Evolutionary conservation across 306 rosid genomes (phyloP).

Genomic region (Rosa multiflora): DNA sequence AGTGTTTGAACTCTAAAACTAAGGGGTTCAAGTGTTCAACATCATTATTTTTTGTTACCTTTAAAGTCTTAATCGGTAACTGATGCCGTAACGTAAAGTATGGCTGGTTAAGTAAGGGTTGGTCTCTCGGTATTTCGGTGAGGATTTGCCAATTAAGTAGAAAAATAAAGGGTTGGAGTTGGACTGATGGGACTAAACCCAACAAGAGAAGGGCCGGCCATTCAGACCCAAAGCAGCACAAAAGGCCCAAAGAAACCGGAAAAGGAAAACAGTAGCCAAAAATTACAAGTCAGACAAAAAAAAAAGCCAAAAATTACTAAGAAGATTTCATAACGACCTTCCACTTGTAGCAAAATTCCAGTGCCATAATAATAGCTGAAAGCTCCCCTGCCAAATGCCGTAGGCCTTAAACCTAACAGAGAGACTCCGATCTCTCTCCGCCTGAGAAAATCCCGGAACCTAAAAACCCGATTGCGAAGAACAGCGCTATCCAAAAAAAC

Average conservation of each 20-base stretch:
- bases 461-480: neutral
- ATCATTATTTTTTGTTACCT: no score
- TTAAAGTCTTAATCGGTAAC: no score
- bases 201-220: neutral
- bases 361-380: neutral
- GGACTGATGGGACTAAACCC: no score
- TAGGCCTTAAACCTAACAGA: neutral
- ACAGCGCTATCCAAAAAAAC: no score
- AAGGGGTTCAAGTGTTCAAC: neutral
- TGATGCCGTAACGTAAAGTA: no score
- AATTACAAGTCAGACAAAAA: no score
- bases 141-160: no score
- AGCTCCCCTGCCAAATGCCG: neutral
- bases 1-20: neutral
- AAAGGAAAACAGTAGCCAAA: neutral
- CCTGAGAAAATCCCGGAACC: neutral
- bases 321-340: neutral
- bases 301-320: no score
- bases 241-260: neutral
- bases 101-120: no score
- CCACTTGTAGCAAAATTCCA: neutral
- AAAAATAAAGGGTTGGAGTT: no score
- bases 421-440: conserved; percentile 3
- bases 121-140: no score
- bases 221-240: neutral